Conservation (phyloP, 208 protist genomes). For the Eutreptiella sp. region DNA sequence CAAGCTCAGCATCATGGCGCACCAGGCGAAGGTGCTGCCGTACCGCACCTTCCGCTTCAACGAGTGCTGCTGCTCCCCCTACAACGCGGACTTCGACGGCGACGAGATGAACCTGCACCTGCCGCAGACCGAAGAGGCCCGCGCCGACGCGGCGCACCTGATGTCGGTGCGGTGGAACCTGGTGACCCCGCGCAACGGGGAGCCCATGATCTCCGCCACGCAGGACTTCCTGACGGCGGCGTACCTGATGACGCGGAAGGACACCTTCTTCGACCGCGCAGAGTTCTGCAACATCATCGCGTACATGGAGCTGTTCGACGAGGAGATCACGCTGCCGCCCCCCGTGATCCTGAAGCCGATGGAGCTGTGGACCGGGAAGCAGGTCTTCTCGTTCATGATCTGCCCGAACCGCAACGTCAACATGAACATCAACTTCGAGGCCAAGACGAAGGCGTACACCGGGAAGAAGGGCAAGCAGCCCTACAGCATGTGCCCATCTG, state of each 20-base stretch:
- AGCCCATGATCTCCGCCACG: slow-evolving; percentile 94
- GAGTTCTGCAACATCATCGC: slow-evolving; percentile 77
- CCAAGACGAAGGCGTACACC: slow-evolving; percentile 75
- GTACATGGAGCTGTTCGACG: slow-evolving; percentile 63
- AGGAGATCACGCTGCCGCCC: slow-evolving; percentile 82
- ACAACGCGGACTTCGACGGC: slow-evolving; percentile 99
- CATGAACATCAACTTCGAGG: slow-evolving; percentile 80
- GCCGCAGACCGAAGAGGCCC: slow-evolving; percentile 97
- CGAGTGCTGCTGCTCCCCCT: slow-evolving; percentile 95
- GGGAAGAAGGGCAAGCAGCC: slow-evolving; percentile 40
- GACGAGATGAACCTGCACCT: slow-evolving; percentile 99
- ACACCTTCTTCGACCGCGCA: slow-evolving; percentile 89
- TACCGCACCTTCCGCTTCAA: slow-evolving; percentile 99
- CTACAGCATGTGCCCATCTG: slow-evolving; percentile 62
- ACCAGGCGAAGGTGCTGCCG: slow-evolving; percentile 85
- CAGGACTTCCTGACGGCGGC: slow-evolving; percentile 98
- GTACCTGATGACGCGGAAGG: slow-evolving; percentile 90
- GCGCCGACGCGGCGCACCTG: slow-evolving; percentile 89
- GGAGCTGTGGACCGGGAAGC: slow-evolving; percentile 98
- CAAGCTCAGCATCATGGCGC: slow-evolving; percentile 97
- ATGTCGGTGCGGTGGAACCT: slow-evolving; percentile 96
- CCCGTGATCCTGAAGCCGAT: slow-evolving; percentile 94
- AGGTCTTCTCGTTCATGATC: slow-evolving; percentile 90
- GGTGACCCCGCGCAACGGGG: slow-evolving; percentile 94
- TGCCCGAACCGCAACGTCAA: slow-evolving; percentile 30